These are phyloP conservation scores for Fagopyrum homotropicum DNA, from an alignment of 148 eudicot genomes.

Conservation along the genomic window DNA sequence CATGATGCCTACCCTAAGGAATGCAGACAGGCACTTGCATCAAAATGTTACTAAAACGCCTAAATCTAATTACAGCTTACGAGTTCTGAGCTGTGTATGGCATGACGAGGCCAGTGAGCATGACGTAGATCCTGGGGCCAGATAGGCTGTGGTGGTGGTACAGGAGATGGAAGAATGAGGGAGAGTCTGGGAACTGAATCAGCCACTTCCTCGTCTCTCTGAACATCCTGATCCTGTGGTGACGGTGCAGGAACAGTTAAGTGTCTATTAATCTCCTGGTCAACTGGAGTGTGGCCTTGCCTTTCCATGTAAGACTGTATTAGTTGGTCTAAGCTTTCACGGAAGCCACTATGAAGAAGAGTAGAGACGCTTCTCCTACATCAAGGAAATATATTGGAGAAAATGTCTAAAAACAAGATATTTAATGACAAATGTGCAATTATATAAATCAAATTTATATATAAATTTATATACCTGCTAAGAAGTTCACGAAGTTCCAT, in stretches of 20 bases:
- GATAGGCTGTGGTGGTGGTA: conserved; percentile 87
- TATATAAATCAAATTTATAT: too few species aligned
- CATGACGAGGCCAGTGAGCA: conserved; percentile 76
- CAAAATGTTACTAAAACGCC: not conserved
- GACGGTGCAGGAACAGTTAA: conserved; percentile 52
- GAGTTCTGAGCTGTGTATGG: conserved; percentile 72
- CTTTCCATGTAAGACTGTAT: conserved; percentile 90
- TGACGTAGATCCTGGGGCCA: conserved; percentile 81
- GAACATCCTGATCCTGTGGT: conserved; percentile 47
- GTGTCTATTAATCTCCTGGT: conserved; percentile 85
- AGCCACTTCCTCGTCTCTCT: conserved; percentile 23
- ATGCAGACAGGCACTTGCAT: not conserved
- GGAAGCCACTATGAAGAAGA: conserved; percentile 92
- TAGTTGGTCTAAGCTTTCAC: conserved; percentile 91
- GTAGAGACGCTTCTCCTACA: conserved; percentile 95
- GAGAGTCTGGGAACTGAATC: conserved; percentile 47
- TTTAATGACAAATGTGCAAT: not conserved
- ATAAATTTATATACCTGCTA: conserved; percentile 51
- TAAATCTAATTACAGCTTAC: conserved; percentile 28
- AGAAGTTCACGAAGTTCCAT: conserved; percentile 98
- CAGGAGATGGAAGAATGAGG: conserved; percentile 65
- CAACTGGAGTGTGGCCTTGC: conserved; percentile 67
- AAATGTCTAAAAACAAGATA: not conserved
- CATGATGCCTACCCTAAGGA: not conserved
- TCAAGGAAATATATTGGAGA: conserved; percentile 6